Evolutionary conservation across 768 basidiomycete species (phyloP), one percentile per base, ranked within the genome.

Genomic region (Leucosporidium creatinivorum): DNA sequence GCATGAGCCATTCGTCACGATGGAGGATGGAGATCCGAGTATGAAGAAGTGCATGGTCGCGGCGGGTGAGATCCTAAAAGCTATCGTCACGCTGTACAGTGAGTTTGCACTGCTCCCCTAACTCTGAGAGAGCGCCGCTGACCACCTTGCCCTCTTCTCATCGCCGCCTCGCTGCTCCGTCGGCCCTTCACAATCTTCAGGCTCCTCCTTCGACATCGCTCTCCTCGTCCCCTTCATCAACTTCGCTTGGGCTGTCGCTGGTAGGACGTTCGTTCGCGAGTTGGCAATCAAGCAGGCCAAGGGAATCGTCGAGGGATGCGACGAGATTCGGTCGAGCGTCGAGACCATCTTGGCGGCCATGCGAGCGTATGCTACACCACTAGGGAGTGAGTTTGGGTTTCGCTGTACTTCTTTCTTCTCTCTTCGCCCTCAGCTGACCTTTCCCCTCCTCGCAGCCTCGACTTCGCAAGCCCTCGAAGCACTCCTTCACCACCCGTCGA

Each of bases 201-300:
- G 39, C 13, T 44, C 39, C 15, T 44, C 39, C 39, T 44, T 44
- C 39, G 39, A 44, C 39, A 44, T 44, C 13, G 39, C 39, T 7
- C 39, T 44, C 39, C 39, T 44, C 39, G 39, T 44, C 39, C 39
- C 39, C 13, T 44, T 44, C 39, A 44, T 44, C 39, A 44, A 44
- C 39, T 44, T 44, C 13, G 39, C 39, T 12, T 52, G 51, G 51
- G 51, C 51, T 2, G 26, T 52, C 8, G 51, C 51, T 23, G 51
- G 51, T 3, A 10, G 51, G 4, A 52, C 51, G 12, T 21, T 52
- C 9, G 51, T 52, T 4, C 3, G 51, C 23, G 23, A 26, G n/a
- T n/a, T 52, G 51, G 51, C 51, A 9, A 52, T 52, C 51, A 52
- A 52, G 51, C 51, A 52, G 51, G 51, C 51, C 9, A 52, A 52